Evolutionary conservation across 306 rosid species (phyloP).

Genomic region (Echinosophora koreensis): DNA sequence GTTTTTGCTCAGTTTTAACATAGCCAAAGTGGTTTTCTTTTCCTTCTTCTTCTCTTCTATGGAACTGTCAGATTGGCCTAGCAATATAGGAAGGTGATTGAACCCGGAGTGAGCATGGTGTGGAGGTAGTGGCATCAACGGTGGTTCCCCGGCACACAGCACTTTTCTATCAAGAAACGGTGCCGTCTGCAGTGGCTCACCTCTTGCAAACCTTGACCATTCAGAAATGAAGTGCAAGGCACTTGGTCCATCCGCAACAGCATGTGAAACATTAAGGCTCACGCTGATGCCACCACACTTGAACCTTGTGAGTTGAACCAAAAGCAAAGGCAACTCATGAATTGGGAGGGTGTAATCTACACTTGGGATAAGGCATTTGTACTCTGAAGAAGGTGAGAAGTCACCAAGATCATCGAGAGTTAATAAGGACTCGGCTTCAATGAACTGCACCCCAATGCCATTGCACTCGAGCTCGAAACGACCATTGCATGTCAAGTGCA

Average conservation of each 20-base stretch:
- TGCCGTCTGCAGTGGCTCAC: constrained; percentile 42
- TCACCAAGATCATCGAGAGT: constrained; percentile 50
- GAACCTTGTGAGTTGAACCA: constrained; percentile 63
- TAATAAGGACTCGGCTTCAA: constrained; percentile 57
- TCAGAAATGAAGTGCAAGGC: constrained; percentile 55
- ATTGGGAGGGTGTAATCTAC: constrained; percentile 59
- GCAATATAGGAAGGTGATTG: constrained; percentile 40
- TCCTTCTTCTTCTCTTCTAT: constrained; percentile 49
- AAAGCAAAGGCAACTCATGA: constrained; percentile 56
- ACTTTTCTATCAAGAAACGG: constrained; percentile 56
- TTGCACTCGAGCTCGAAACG: constrained; percentile 72
- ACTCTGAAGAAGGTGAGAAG: constrained; percentile 44
- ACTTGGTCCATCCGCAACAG: constrained; percentile 61
- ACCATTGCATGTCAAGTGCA: constrained; percentile 52
- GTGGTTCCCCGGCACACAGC: constrained; percentile 45
- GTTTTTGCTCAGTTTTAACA: constrained; percentile 50
- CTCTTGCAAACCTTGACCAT: constrained; percentile 65
- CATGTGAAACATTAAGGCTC: constrained; percentile 52
- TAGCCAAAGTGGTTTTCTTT: constrained; percentile 49
- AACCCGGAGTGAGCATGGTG: constrained; percentile 36
- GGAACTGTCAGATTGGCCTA: not conserved
- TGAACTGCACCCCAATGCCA: constrained; percentile 53
- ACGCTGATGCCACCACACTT: constrained; percentile 64
- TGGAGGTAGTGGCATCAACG: not conserved
- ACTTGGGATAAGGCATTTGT: constrained; percentile 39